These are phyloP conservation scores for Saccharomycopsis fermentans DNA, from an alignment of 805 yeast genomes.

Conservation along the genomic window DNA sequence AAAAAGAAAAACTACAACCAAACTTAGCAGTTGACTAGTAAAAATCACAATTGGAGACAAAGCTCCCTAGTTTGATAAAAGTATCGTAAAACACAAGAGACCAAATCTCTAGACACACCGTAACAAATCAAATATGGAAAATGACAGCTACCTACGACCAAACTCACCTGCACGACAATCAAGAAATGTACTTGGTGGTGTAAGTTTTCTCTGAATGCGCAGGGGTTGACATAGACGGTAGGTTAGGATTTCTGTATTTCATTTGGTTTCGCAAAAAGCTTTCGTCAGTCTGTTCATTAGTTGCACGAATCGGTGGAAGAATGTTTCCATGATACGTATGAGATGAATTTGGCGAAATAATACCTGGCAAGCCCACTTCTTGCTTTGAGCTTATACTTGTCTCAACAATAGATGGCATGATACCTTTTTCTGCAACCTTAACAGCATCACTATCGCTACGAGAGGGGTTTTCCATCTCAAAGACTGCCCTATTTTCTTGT, in stretches of 20 bases:
- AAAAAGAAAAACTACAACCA: too few relatives aligned
- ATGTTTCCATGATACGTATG: conserved; percentile 16
- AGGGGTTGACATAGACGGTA: conserved; percentile 5
- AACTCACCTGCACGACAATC: not conserved
- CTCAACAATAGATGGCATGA: not conserved
- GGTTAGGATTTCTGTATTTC: conserved; percentile 14
- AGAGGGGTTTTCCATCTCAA: too few relatives aligned
- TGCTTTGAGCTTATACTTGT: not conserved
- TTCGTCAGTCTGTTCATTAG: conserved; percentile 5
- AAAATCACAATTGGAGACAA: too few relatives aligned
- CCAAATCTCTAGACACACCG: too few relatives aligned
- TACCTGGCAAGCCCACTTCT: not conserved
- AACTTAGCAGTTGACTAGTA: too few relatives aligned
- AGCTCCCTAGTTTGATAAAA: too few relatives aligned
- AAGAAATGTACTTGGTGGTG: not conserved
- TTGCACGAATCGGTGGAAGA: conserved; percentile 9
- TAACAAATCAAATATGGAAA: too few relatives aligned
- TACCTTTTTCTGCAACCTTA: not conserved
- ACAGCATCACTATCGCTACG: too few relatives aligned
- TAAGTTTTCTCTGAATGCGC: not conserved
- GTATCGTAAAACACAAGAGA: too few relatives aligned
- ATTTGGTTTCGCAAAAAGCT: conserved; percentile 6
- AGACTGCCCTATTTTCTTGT: too few relatives aligned
- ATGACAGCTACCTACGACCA: too few relatives aligned
- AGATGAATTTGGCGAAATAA: not conserved